Evolutionary conservation across 306 rosid genomes (phyloP), one percentile per base, ranked within the genome.

Genomic region (Quillaja saponaria): DNA sequence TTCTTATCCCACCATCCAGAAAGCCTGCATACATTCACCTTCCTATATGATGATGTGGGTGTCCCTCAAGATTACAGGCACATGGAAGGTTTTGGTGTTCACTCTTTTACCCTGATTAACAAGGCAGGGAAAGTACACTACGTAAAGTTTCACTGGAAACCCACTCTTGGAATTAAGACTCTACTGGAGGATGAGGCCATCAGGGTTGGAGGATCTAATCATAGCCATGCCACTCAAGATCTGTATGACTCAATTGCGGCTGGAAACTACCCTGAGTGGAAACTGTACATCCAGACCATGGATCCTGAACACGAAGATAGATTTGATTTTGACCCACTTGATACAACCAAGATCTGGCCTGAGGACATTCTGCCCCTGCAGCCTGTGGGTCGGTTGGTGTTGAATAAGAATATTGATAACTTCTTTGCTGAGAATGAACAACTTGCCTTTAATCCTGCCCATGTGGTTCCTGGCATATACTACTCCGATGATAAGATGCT

Each of bases 191-290:
- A 84, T 0, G 96, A 91, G 68, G 96, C 96, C 70, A 58, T 88
- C 59, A 78, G 55, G 58, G 90, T 91, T 60, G 97, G 97, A 66
- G 96, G 97, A 75, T 16, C 90, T 41, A 91, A 88, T 81, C 97
- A 91, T 77, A 91, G 97, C 76, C 97, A 91, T 69, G 97, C 96
- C 39, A 91, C 97, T 41, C 76, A 88, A 71, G 97, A 91, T 75
- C 95, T 91, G 46, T 81, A 82, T 55, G 96, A 91, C 52, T 91
- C 97, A 19, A 91, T 88, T 79, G 88, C 88, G 61, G 96, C 95
- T 67, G 97, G 97, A n/a, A 88, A 85, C 81, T 91, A 78, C 74
- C 97, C 97, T 6, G 97, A 91, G 77, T 91, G 97, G 97, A 91
- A 91, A 73, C 95, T 91, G 52, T 91, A 25, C 75, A 45, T 91